Evolutionary conservation across 352 stramenopile genomes (phyloP).

Genomic region (Aphanomyces stellatus): DNA sequence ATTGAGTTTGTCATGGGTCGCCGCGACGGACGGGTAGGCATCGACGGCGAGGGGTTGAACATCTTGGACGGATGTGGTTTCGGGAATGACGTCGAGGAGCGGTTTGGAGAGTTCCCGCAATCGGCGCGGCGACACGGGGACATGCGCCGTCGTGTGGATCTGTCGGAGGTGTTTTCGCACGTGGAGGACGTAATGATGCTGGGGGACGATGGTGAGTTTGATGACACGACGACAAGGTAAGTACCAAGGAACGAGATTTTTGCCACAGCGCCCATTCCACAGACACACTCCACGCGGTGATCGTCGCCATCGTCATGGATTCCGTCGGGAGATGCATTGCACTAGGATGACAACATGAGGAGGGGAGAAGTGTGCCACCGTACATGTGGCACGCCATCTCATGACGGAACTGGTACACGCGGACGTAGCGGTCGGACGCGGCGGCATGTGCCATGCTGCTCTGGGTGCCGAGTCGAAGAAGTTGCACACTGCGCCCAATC

Average conservation of each 20-base stretch:
- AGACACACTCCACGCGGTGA: not conserved
- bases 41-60: not conserved
- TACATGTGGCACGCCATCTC: not conserved
- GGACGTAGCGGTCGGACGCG: not conserved
- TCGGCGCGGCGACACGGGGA: not conserved
- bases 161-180: not conserved
- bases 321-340: not conserved
- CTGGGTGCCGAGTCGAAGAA: too few species aligned
- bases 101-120: not conserved
- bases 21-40: not conserved
- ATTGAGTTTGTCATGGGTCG: not conserved
- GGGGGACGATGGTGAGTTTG: not conserved
- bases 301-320: not conserved
- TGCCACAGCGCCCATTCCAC: not conserved
- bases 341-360: not conserved
- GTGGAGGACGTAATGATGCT: not conserved
- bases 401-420: not conserved
- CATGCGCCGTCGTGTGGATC: not conserved
- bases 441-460: too few species aligned
- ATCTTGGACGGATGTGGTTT: not conserved
- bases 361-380: not conserved
- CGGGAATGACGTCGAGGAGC: not conserved
- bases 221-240: not conserved
- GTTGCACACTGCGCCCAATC: too few species aligned
- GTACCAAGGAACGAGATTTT: not conserved